phyloP scores from a whole-genome alignment of 345 rosid genomes.

The Eucalyptus polybractea region DNA sequence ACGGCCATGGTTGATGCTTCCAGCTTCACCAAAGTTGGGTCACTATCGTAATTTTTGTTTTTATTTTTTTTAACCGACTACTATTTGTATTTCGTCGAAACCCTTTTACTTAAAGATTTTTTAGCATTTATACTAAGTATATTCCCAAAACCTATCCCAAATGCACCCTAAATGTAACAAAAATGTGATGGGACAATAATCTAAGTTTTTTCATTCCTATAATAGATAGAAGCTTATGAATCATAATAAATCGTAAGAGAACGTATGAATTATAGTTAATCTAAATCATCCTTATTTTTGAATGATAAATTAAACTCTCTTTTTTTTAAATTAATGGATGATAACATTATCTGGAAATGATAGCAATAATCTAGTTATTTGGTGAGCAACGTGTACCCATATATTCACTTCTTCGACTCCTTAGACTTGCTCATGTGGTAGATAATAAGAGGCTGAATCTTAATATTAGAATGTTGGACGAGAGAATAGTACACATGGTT shows the following conservation, averaged over 20 bases:
- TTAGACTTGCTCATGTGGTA: background rate
- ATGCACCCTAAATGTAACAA: background rate
- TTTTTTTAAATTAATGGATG: background rate
- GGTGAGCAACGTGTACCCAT: background rate
- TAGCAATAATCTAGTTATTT: background rate
- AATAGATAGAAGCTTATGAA: background rate
- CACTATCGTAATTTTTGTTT: background rate
- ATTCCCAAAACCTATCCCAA: background rate
- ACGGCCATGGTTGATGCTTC: background rate
- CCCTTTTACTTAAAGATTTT: background rate
- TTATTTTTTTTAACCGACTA: background rate
- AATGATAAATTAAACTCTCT: background rate
- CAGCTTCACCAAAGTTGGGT: background rate
- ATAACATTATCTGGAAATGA: background rate
- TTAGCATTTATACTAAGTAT: background rate
- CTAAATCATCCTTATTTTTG: background rate
- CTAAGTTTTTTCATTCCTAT: too few relatives aligned
- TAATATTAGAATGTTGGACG: too few relatives aligned
- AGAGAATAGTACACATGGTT: too few relatives aligned
- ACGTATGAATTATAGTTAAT: too few relatives aligned
- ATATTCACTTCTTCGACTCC: background rate
- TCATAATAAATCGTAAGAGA: too few relatives aligned
- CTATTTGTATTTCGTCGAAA: background rate
- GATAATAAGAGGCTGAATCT: background rate
- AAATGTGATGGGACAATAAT: background rate